These are phyloP conservation scores for Lathyrus aphaca DNA, from an alignment of 306 rosid genomes.

Conservation along the genomic window DNA sequence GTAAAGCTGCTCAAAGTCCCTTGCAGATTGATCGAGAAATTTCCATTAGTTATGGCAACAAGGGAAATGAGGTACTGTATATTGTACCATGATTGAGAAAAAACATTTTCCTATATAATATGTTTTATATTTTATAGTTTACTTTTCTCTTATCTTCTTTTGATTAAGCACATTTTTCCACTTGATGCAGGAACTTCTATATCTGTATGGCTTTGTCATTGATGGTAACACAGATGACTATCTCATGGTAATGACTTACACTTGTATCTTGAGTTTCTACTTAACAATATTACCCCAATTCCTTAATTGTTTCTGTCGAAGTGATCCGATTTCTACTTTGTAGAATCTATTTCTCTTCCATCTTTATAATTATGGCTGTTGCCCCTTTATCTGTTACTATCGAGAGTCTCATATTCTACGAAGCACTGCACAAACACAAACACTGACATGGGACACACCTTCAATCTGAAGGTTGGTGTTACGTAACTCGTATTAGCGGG, in stretches of 20 bases:
- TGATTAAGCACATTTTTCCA: constrained; percentile 27
- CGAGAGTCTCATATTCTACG: too few species aligned
- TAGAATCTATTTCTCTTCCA: too few species aligned
- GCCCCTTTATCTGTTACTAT: too few species aligned
- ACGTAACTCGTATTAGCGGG: too few species aligned
- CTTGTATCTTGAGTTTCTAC: constrained; percentile 29
- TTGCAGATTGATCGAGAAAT: constrained; percentile 61
- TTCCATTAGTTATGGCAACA: constrained; percentile 87
- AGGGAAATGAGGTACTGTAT: constrained; percentile 85
- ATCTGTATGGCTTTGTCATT: constrained; percentile 83
- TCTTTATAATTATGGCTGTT: too few species aligned
- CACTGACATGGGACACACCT: too few species aligned
- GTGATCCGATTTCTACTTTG: constrained; percentile 6
- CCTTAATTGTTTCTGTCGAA: constrained; percentile 4
- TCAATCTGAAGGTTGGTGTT: too few species aligned
- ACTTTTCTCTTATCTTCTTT: constrained; percentile 12
- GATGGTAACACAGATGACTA: constrained; percentile 88
- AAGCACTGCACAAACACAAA: too few species aligned
- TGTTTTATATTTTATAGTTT: constrained; percentile 28
- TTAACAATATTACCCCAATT: constrained; percentile 20
- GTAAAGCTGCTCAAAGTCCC: constrained; percentile 68
- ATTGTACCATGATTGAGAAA: constrained; percentile 13
- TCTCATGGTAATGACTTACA: constrained; percentile 77
- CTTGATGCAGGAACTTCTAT: constrained; percentile 85
- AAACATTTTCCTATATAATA: too few species aligned